Percentiles rank a stretch among this genome's conserved stretches.
phyloP scores from a whole-genome alignment of 1,139 yeast species.

The Geotrichum reessii region DNA sequence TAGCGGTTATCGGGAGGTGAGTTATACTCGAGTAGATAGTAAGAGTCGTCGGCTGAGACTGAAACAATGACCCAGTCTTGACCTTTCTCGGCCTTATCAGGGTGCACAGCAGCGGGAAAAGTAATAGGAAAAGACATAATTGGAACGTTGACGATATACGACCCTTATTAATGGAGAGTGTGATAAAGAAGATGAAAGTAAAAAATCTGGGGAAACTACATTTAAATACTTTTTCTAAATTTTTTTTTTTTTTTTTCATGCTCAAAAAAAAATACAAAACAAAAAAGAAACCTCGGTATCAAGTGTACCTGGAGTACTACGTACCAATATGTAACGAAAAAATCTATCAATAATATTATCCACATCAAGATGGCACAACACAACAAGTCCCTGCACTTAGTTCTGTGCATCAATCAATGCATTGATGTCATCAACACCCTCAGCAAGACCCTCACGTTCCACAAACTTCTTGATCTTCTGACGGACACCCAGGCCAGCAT shows the following conservation, averaged over 20 bases:
- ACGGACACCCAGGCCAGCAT: slow-evolving; percentile 98
- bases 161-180: too few species aligned
- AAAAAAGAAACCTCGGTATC: neutral
- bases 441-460: slow-evolving; percentile 99
- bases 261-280: neutral
- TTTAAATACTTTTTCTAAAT: neutral
- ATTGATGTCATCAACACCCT: slow-evolving; percentile 98
- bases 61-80: slow-evolving; percentile 17
- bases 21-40: slow-evolving; percentile 33
- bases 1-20: slow-evolving; percentile 37
- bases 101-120: slow-evolving; percentile 24
- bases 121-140: slow-evolving; percentile 21
- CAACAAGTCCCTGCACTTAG: slow-evolving; percentile 3
- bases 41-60: slow-evolving; percentile 24
- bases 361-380: neutral
- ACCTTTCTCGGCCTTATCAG: slow-evolving; percentile 15
- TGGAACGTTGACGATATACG: too few species aligned
- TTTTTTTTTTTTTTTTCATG: neutral
- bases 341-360: neutral
- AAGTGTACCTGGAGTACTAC: neutral
- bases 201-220: slow-evolving; percentile 3
- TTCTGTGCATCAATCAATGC: slow-evolving; percentile 81
- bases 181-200: neutral
- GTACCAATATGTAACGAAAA: neutral
- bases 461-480: slow-evolving; percentile 99